Conservation (phyloP, 2,329 filamentous ascomycete species). For the Ascochyta pisi region DNA sequence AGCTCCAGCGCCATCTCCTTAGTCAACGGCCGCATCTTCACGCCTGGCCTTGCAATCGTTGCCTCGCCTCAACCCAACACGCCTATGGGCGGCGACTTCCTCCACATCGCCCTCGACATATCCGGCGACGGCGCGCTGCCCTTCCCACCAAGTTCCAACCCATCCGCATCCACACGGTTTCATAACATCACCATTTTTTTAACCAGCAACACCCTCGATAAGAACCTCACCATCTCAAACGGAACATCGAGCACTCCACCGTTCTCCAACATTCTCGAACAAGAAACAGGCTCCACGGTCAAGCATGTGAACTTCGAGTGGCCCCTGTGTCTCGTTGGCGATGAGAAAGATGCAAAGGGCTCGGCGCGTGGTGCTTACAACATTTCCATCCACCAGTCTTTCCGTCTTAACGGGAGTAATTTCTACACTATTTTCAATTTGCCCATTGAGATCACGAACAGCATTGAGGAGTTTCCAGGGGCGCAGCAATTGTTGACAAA, state of each 20-base stretch:
- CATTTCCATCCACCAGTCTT: constrained; percentile 75
- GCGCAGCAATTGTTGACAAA: constrained; percentile 41
- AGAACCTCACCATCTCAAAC: constrained; percentile 74
- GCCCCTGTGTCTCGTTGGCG: constrained; percentile 71
- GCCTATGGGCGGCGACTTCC: constrained; percentile 51
- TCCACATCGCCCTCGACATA: constrained; percentile 72
- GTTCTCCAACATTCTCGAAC: constrained; percentile 67
- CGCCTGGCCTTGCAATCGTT: constrained; percentile 71
- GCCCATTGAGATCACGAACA: constrained; percentile 72
- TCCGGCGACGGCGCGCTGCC: constrained; percentile 69
- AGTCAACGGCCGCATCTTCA: constrained; percentile 71
- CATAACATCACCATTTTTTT: constrained; percentile 72
- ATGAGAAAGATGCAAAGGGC: constrained; percentile 55
- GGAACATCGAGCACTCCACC: constrained; percentile 61
- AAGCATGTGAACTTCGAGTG: constrained; percentile 77
- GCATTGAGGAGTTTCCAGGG: constrained; percentile 55
- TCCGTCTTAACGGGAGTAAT: constrained; percentile 68
- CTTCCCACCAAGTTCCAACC: constrained; percentile 61
- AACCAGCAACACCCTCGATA: constrained; percentile 66
- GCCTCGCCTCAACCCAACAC: constrained; percentile 59
- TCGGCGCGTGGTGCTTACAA: constrained; percentile 70
- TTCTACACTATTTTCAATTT: constrained; percentile 75
- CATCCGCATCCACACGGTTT: constrained; percentile 64
- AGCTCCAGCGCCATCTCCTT: constrained; percentile 59
- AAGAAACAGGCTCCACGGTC: constrained; percentile 71